A percentile compares a stretch with the other conserved stretches of the same genome.
Evolutionary conservation across 495 filamentous ascomycete genomes (phyloP).

Genomic region (Xylaria bambusicola): DNA sequence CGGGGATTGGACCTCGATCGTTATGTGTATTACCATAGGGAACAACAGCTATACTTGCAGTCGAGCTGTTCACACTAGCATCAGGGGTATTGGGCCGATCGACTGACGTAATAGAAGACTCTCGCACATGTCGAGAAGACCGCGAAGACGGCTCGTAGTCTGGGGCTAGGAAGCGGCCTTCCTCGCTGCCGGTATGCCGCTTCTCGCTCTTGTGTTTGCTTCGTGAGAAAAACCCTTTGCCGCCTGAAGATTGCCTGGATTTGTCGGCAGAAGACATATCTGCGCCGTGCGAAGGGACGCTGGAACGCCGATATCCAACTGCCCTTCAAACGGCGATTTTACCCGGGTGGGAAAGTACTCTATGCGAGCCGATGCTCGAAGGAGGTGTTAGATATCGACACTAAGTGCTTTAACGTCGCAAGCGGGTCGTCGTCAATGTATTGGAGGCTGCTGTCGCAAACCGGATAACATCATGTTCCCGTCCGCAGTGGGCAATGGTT

Average conservation of each 20-base stretch:
- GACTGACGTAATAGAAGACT: constrained; percentile 73
- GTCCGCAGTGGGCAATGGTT: constrained; percentile 22
- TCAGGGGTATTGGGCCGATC: constrained; percentile 61
- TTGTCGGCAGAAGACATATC: constrained; percentile 70
- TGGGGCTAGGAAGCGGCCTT: constrained; percentile 51
- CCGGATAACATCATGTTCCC: constrained; percentile 35
- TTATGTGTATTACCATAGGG: constrained; percentile 81
- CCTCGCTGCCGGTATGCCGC: constrained; percentile 53
- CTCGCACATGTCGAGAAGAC: constrained; percentile 77
- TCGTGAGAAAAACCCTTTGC: constrained; percentile 83
- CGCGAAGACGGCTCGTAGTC: constrained; percentile 62
- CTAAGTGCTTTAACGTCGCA: constrained; percentile 13
- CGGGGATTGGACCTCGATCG: constrained; percentile 66
- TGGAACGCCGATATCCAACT: constrained; percentile 27
- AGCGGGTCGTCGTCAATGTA: constrained; percentile 32
- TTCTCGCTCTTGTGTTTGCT: constrained; percentile 75
- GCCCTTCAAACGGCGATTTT: constrained; percentile 21
- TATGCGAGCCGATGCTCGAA: not conserved
- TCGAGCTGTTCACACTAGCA: constrained; percentile 62
- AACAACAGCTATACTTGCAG: constrained; percentile 88
- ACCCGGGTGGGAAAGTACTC: constrained; percentile 8
- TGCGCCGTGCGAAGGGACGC: constrained; percentile 23
- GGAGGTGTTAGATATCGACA: constrained; percentile 11
- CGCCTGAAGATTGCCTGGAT: constrained; percentile 77
- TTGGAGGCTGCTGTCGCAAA: constrained; percentile 29